Evolutionary conservation across 768 basidiomycete species (phyloP).

Genomic region (Brasilioporus rufonigricans): DNA sequence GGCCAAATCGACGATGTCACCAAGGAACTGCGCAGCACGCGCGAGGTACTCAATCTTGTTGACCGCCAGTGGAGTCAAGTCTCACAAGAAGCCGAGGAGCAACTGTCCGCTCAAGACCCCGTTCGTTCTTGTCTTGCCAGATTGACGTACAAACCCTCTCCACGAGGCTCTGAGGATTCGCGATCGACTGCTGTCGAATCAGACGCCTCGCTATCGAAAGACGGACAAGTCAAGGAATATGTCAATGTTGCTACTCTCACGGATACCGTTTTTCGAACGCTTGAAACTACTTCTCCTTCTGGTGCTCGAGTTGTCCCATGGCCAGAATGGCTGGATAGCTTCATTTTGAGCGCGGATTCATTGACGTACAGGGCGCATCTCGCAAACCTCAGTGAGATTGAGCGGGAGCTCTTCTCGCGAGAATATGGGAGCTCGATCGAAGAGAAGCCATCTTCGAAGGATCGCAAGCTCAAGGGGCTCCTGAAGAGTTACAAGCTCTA

Average conservation of each 20-base stretch:
- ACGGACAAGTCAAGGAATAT: conserved; percentile 16
- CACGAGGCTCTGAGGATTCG: conserved; percentile 68
- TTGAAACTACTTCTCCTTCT: conserved; percentile 19
- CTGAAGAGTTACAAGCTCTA: conserved; percentile 43
- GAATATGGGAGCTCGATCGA: conserved; percentile 20
- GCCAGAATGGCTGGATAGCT: conserved; percentile 40
- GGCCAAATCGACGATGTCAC: conserved; percentile 50
- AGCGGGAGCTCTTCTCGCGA: conserved; percentile 30
- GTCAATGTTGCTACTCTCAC: conserved; percentile 21
- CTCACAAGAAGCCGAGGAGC: conserved; percentile 43
- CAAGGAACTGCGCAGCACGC: conserved; percentile 48
- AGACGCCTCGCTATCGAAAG: conserved; percentile 13
- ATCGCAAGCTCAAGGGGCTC: conserved; percentile 40
- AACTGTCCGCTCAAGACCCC: conserved; percentile 24
- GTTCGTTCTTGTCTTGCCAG: conserved; percentile 4
- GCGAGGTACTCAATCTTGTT: conserved; percentile 43
- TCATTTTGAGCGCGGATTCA: conserved; percentile 34
- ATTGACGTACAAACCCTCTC: conserved; percentile 33
- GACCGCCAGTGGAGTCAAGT: conserved; percentile 44
- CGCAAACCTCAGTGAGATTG: conserved; percentile 35
- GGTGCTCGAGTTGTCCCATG: conserved; percentile 34
- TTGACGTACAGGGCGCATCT: conserved; percentile 36
- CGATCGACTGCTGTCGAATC: conserved; percentile 48
- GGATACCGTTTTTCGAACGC: conserved; percentile 11
- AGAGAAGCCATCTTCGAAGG: conserved; percentile 29